Percentiles rank a stretch among this genome's conserved stretches.
phyloP scores from a whole-genome alignment of 306 rosid genomes.

The Begonia loranthoides region DNA sequence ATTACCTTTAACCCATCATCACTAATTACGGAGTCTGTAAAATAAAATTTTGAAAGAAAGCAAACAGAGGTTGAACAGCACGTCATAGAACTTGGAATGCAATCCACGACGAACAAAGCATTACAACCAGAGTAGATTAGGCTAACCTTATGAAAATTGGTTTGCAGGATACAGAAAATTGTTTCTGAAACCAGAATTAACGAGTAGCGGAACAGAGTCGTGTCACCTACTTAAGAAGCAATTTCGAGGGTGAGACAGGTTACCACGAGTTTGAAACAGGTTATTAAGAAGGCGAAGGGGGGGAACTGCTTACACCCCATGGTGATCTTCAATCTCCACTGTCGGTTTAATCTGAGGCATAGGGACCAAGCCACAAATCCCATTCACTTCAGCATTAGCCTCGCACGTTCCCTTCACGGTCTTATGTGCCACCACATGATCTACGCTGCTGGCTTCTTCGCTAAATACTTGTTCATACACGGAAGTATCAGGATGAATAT shows the following conservation, averaged over 20 bases:
- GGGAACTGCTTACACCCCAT: slow-evolving; percentile 25
- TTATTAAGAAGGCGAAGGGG: background rate
- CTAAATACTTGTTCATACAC: slow-evolving; percentile 26
- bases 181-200: no score
- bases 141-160: no score
- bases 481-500: slow-evolving; percentile 30
- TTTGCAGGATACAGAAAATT: no score
- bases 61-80: no score
- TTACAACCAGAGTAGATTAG: no score
- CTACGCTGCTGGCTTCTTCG: slow-evolving; percentile 18
- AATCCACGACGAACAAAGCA: no score
- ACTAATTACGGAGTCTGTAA: no score
- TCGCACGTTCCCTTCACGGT: slow-evolving; percentile 24
- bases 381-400: slow-evolving; percentile 18
- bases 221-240: background rate
- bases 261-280: background rate
- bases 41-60: no score
- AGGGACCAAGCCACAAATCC: slow-evolving; percentile 23
- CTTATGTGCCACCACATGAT: slow-evolving; percentile 10
- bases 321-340: slow-evolving; percentile 61
- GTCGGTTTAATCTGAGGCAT: slow-evolving; percentile 26
- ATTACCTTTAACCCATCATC: no score
- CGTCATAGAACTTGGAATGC: no score
- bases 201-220: no score
- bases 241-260: no score